Base-by-base conservation (phyloP, 148 eudicot genomes). In the Selenicereus undatus region DNA sequence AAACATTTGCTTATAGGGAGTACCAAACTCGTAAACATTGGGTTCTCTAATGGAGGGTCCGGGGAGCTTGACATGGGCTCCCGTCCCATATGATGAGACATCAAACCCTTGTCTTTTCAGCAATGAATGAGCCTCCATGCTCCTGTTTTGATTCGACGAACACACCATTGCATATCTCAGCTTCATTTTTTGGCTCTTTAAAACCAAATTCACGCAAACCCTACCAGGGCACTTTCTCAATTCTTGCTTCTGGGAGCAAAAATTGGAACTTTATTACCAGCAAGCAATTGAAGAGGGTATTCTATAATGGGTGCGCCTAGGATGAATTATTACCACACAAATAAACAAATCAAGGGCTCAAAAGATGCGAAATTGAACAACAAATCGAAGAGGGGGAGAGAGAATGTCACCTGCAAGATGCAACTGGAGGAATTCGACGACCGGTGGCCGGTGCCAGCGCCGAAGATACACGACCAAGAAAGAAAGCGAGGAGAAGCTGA, bases 11-110 rank as follows among this genome's bases (percentile, higher is more conserved):
- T 93, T 93, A 64, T 96, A 96, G 32, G 98, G 98, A 50, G 98
- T 96, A 36, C 99, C 98, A 80, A 96, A 96, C 13, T 96, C 94
- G 76, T 96, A 96, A 68, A 93, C 90, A 70, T 92, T 96, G 11
- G 99, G 99, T 85, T 93, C 95, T 78, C 94, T 86, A 80, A 92
- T 84, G 13, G 99, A 93, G 45, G 99, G 99, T 22, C 98, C 99
- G 45, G 98, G 99, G 50, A 93, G 95, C 89, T 96, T 96, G 64
- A 93, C 98, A 84, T 96, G 97, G 75, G 90, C 82, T 24, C 99
- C 98, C 12, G 98, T 96, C 0, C 99, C 99, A 76, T 96, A 96
- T 0, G 99, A 93, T 0, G 87, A 85, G n/a, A 96, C 98, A 78
- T 96, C 91, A 78, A 96, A 87, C 13, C 97, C 95, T 76, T 96